Evolutionary conservation across 179 eudicot species (phyloP).

Genomic region (Camellia oleifera): DNA sequence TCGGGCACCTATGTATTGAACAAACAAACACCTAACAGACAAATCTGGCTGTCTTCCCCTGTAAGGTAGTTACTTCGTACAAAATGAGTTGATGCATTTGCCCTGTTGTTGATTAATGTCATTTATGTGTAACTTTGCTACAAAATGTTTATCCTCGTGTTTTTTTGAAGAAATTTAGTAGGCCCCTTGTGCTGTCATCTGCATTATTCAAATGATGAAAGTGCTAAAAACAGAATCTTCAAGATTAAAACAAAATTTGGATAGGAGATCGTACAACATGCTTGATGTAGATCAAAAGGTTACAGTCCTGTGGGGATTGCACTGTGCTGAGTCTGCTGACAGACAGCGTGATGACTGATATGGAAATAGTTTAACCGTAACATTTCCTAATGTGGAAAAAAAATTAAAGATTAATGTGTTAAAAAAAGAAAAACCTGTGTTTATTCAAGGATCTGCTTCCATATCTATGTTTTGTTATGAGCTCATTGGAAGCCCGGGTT

Average conservation of each 20-base stretch:
- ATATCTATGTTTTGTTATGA: background rate
- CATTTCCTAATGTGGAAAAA: background rate
- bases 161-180: conserved; percentile 32
- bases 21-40: conserved; percentile 96
- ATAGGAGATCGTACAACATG: background rate
- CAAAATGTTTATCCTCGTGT: conserved; percentile 31
- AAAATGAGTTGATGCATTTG: too few relatives aligned
- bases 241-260: background rate
- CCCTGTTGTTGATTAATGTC: too few relatives aligned
- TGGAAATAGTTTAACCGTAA: background rate
- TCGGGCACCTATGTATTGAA: conserved; percentile 90
- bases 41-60: conserved; percentile 77
- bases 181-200: background rate
- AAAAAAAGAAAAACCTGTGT: background rate
- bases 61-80: too few relatives aligned
- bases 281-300: background rate
- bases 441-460: background rate
- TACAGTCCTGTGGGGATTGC: background rate
- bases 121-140: too few relatives aligned
- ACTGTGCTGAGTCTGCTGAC: too few relatives aligned
- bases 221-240: background rate
- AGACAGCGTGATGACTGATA: background rate
- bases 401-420: background rate
- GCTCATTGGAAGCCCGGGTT: too few relatives aligned
- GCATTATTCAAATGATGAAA: background rate